Evolutionary conservation across 352 stramenopile species (phyloP).

Genomic region (Phytophthora aleatoria): DNA sequence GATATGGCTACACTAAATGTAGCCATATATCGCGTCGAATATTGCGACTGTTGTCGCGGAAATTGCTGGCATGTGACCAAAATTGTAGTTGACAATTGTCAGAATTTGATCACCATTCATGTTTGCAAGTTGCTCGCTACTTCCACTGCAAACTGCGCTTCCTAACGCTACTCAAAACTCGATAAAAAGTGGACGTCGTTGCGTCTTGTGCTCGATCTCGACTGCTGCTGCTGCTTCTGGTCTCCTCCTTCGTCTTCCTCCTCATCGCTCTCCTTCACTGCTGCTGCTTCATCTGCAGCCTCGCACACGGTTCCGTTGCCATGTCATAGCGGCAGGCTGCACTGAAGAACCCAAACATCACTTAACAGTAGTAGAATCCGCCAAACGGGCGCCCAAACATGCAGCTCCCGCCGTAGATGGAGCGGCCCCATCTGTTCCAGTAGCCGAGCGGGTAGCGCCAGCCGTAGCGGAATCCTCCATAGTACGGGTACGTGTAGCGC

Average conservation of each 20-base stretch:
- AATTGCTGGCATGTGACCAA: no score
- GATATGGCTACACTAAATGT: slow-evolving; percentile 10
- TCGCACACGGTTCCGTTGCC: slow-evolving; percentile 20
- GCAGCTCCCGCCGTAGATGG: slow-evolving; percentile 37
- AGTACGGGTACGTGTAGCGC: slow-evolving; percentile 34
- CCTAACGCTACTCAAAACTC: slow-evolving; percentile 27
- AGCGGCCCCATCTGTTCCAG: slow-evolving; percentile 41
- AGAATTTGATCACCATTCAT: slow-evolving; percentile 10
- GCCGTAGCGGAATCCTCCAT: slow-evolving; percentile 35
- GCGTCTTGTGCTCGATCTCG: neutral
- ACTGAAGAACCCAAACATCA: slow-evolving; percentile 9
- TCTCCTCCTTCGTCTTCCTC: neutral
- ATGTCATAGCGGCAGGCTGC: slow-evolving; percentile 19
- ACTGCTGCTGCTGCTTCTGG: neutral
- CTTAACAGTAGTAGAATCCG: slow-evolving; percentile 46
- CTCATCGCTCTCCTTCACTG: neutral
- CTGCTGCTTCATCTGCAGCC: slow-evolving; percentile 11
- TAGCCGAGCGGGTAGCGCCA: slow-evolving; percentile 49
- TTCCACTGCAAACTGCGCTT: slow-evolving; percentile 2
- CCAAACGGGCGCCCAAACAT: slow-evolving; percentile 37
- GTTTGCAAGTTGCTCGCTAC: slow-evolving; percentile 11
- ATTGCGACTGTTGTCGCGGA: no score
- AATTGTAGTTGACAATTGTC: neutral
- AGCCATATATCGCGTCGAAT: no score
- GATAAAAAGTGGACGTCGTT: slow-evolving; percentile 14